Evolutionary conservation across 495 filamentous ascomycete species (phyloP).

Genomic region (Xylaria curta): DNA sequence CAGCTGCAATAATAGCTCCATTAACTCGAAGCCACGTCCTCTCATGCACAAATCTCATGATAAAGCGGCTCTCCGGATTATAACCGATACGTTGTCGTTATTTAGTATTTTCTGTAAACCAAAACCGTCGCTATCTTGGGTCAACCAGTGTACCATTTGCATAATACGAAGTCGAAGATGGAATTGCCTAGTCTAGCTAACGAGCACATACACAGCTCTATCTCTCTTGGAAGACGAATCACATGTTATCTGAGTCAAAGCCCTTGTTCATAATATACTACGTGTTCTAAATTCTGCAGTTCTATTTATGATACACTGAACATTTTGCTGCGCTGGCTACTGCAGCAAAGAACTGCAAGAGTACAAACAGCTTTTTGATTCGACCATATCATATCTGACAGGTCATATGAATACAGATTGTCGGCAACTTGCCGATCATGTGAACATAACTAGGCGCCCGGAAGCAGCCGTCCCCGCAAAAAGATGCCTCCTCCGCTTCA

Average conservation of each 20-base stretch:
- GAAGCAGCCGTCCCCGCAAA: background rate
- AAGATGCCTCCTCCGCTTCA: background rate
- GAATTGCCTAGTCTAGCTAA: background rate
- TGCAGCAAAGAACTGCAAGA: background rate
- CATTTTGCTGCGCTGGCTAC: background rate
- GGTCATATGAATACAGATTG: too few relatives aligned
- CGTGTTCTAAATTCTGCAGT: background rate
- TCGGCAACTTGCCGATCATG: background rate
- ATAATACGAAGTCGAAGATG: background rate
- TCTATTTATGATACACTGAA: background rate
- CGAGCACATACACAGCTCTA: background rate
- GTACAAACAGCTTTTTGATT: background rate
- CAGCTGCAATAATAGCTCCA: background rate
- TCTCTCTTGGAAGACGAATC: background rate
- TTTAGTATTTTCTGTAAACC: background rate
- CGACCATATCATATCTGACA: background rate
- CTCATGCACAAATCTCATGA: background rate
- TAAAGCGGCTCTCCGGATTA: background rate
- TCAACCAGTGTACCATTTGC: background rate
- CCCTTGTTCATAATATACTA: background rate
- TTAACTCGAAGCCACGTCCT: constrained; percentile 15
- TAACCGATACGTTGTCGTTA: background rate
- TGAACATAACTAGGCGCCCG: background rate
- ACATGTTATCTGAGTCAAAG: background rate
- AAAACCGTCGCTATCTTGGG: background rate